A percentile compares a stretch with the other conserved stretches of the same genome.
phyloP scores from a whole-genome alignment of 2,329 filamentous ascomycete genomes.

The Onygenales sp. region DNA sequence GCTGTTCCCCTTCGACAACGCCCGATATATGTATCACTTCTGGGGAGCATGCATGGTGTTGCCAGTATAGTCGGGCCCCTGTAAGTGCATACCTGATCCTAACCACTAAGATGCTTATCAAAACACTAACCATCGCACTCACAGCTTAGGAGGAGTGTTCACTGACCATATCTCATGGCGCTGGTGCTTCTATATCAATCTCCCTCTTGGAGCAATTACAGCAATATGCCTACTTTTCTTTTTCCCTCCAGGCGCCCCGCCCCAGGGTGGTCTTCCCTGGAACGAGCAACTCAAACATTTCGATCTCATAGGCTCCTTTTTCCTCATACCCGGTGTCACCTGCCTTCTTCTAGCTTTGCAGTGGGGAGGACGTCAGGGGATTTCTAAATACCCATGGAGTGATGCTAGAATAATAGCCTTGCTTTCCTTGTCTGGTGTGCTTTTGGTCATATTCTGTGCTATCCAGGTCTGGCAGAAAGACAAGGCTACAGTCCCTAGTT shows the following conservation, averaged over 20 bases:
- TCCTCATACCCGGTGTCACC: constrained; percentile 37
- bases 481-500: too few relatives aligned
- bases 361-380: constrained; percentile 26
- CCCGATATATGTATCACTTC: constrained; percentile 28
- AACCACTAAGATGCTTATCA: too few relatives aligned
- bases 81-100: constrained; percentile 1
- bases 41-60: constrained; percentile 31
- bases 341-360: constrained; percentile 42
- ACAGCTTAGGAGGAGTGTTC: constrained; percentile 32
- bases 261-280: constrained; percentile 9
- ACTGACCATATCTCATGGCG: constrained; percentile 33
- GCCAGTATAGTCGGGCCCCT: constrained; percentile 28
- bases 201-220: constrained; percentile 21
- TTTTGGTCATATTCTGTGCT: constrained; percentile 14
- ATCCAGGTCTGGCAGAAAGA: too few relatives aligned
- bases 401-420: constrained; percentile 38
- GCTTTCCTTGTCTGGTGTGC: constrained; percentile 38
- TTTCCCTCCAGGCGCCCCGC: constrained; percentile 15
- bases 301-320: constrained; percentile 33
- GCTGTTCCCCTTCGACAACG: constrained; percentile 37
- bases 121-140: too few relatives aligned
- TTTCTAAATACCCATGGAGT: constrained; percentile 34
- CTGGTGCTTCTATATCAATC: constrained; percentile 36
- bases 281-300: constrained; percentile 25
- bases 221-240: constrained; percentile 36